A percentile compares a stretch with the other conserved stretches of the same genome.
These are phyloP conservation scores for Schizosaccharomyces cryophilus DNA, from an alignment of 805 yeast genomes.

Conservation along the genomic window DNA sequence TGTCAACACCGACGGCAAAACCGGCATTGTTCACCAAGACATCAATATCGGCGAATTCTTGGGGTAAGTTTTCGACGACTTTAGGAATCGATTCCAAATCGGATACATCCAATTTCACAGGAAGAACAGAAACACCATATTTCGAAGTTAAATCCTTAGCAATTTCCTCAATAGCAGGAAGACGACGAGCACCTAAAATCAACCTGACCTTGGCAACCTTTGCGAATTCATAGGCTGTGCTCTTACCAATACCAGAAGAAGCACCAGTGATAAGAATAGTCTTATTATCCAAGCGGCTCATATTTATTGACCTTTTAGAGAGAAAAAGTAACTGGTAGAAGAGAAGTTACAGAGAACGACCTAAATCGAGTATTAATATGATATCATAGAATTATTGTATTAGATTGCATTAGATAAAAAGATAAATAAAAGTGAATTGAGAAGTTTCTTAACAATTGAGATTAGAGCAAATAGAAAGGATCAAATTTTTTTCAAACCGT, in stretches of 20 bases:
- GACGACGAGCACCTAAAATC: slow-evolving; percentile 56
- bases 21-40: slow-evolving; percentile 37
- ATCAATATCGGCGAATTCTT: slow-evolving; percentile 31
- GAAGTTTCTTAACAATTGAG: too few relatives aligned
- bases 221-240: slow-evolving; percentile 74
- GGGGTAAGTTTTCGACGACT: slow-evolving; percentile 29
- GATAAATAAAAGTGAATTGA: too few relatives aligned
- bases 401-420: too few relatives aligned
- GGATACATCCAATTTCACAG: slow-evolving; percentile 33
- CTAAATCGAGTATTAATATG: neutral
- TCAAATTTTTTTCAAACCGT: too few relatives aligned
- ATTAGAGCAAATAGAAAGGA: too few relatives aligned
- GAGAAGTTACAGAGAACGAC: neutral
- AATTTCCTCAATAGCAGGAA: slow-evolving; percentile 23
- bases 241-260: slow-evolving; percentile 63
- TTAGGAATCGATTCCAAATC: slow-evolving; percentile 25
- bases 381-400: too few relatives aligned
- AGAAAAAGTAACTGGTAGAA: neutral
- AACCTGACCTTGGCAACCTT: slow-evolving; percentile 50
- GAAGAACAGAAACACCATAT: slow-evolving; percentile 26
- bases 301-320: neutral
- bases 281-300: slow-evolving; percentile 40
- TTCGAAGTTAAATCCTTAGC: slow-evolving; percentile 18
- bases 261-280: slow-evolving; percentile 42
- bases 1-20: slow-evolving; percentile 51